Conservation (phyloP, 768 basidiomycete genomes). For the Amylocystis lapponica region DNA sequence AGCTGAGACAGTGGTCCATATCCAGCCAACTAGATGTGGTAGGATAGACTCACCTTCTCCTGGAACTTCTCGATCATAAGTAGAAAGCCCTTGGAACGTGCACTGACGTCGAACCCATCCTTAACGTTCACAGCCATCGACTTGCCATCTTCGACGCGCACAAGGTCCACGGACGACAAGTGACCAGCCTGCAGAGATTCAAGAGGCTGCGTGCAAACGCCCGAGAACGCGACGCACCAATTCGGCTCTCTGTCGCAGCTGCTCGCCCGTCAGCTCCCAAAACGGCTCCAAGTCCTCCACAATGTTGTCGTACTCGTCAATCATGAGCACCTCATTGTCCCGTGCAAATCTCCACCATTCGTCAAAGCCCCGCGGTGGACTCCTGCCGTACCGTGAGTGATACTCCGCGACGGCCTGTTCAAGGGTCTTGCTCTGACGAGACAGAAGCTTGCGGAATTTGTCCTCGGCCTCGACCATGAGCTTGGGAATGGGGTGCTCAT, state of each 20-base stretch:
- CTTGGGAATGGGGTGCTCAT: slow-evolving; percentile 75
- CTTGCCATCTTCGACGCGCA: slow-evolving; percentile 67
- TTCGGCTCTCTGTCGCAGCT: slow-evolving; percentile 57
- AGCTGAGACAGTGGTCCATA: slow-evolving; percentile 39
- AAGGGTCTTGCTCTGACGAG: slow-evolving; percentile 75
- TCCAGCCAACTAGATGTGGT: neutral
- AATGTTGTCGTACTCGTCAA: slow-evolving; percentile 89
- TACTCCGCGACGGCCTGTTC: slow-evolving; percentile 80
- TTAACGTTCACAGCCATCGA: slow-evolving; percentile 54
- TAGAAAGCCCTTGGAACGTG: slow-evolving; percentile 72
- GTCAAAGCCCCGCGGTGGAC: slow-evolving; percentile 90
- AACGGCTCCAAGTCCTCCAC: slow-evolving; percentile 79
- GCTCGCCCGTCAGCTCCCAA: slow-evolving; percentile 66
- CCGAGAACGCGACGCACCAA: slow-evolving; percentile 43
- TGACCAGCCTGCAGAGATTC: slow-evolving; percentile 55
- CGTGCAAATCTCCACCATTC: slow-evolving; percentile 82
- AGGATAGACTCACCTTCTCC: slow-evolving; percentile 38
- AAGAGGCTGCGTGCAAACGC: no score
- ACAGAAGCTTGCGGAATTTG: slow-evolving; percentile 61
- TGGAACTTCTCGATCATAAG: slow-evolving; percentile 70
- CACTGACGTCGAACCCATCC: slow-evolving; percentile 62
- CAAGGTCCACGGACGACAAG: slow-evolving; percentile 80
- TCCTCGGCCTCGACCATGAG: slow-evolving; percentile 81
- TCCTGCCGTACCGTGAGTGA: slow-evolving; percentile 62
- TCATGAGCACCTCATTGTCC: slow-evolving; percentile 66